These are phyloP conservation scores for Saccharomycopsis oosterbeekiorum DNA, from an alignment of 805 yeast species.

Conservation along the genomic window DNA sequence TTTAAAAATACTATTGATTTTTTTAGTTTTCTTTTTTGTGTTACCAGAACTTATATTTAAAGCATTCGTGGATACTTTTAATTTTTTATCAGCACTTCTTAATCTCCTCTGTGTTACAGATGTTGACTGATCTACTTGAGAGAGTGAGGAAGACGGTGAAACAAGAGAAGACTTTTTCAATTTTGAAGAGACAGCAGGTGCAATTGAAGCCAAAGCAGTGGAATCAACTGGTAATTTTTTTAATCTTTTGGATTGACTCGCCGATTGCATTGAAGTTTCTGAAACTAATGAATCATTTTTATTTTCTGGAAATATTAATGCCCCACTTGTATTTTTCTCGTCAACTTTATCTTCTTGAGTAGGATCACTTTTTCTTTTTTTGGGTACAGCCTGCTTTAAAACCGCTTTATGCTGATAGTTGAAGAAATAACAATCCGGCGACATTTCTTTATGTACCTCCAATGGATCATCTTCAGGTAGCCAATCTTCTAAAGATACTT, in stretches of 20 bases:
- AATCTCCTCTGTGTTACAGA: not conserved
- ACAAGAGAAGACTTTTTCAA: not conserved
- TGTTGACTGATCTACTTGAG: not conserved
- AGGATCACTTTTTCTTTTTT: not conserved
- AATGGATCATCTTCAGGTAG: conserved; percentile 53
- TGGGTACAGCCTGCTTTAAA: not conserved
- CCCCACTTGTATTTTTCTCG: not conserved
- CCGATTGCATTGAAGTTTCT: not conserved
- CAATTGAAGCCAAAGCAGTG: not conserved
- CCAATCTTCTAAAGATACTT: conserved; percentile 62
- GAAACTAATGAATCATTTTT: not conserved
- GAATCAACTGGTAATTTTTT: not conserved
- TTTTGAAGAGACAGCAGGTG: not conserved
- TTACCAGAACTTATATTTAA: not conserved
- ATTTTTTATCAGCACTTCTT: not conserved
- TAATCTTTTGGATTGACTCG: not conserved
- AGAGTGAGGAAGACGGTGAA: not conserved
- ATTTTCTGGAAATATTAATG: conserved; percentile 1
- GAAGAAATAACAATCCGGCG: conserved; percentile 35
- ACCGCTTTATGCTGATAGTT: conserved; percentile 8
- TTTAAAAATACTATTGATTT: not conserved
- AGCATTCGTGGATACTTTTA: not conserved
- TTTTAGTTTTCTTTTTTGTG: not conserved
- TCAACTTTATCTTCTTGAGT: not conserved
- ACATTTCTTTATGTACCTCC: conserved; percentile 42